These are phyloP conservation scores for Chalciporus pseudorubinellus DNA, from an alignment of 768 basidiomycete genomes.

Conservation along the genomic window DNA sequence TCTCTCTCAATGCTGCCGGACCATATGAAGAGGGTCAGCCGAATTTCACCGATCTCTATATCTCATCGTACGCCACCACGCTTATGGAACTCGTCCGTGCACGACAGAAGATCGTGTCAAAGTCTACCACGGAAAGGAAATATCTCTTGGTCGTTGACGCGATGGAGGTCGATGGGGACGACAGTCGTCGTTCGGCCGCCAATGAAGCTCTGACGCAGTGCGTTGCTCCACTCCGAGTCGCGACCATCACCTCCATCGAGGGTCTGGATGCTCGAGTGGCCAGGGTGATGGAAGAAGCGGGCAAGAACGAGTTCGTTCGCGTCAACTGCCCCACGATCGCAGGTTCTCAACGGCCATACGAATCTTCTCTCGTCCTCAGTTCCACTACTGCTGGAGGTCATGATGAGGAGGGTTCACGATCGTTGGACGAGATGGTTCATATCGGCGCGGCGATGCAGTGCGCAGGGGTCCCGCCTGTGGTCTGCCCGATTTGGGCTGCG, in stretches of 20 bases:
- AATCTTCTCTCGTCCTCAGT: conserved; percentile 7
- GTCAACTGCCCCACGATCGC: conserved; percentile 21
- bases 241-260: not conserved
- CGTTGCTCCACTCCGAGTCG: not conserved
- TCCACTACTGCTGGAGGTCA: no score
- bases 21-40: conserved; percentile 3
- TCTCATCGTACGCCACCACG: conserved; percentile 24
- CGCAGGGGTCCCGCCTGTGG: no score
- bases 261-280: not conserved
- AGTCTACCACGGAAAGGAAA: not conserved
- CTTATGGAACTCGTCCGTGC: conserved; percentile 15
- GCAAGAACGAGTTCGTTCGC: conserved; percentile 17
- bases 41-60: conserved; percentile 8
- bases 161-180: no score
- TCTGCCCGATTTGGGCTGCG: no score
- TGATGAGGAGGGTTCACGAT: no score
- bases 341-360: conserved; percentile 9
- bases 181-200: no score
- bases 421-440: no score
- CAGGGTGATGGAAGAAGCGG: not conserved
- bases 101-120: not conserved
- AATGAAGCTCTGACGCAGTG: not conserved
- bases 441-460: no score
- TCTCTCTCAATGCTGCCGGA: conserved; percentile 21
- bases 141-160: not conserved